Conservation (phyloP, 1,284 basidiomycete genomes). For the Thelephora terrestris region DNA sequence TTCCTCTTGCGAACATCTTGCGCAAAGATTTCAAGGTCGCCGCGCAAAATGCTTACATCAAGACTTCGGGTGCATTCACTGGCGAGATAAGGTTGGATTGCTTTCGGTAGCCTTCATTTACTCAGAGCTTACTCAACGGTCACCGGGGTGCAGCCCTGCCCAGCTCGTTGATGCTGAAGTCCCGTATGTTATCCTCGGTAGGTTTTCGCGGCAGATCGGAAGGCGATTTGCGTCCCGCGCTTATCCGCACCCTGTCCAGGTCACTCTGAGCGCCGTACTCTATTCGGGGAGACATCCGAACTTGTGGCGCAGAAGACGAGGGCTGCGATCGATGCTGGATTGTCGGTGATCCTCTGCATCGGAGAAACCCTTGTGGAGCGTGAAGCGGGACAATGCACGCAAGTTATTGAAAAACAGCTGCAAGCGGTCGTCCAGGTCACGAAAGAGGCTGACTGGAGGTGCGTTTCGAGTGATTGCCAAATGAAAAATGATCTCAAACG, state of each 20-base stretch:
- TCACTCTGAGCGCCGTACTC: slow-evolving; percentile 91
- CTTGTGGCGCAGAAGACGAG: slow-evolving; percentile 83
- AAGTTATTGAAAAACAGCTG: slow-evolving; percentile 80
- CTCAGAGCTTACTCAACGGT: slow-evolving; percentile 1
- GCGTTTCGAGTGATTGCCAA: background rate
- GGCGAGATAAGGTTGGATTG: slow-evolving; percentile 76
- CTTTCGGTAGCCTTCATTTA: slow-evolving; percentile 3
- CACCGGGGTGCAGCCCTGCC: slow-evolving; percentile 38
- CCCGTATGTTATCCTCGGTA: slow-evolving; percentile 90
- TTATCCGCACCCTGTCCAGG: slow-evolving; percentile 31
- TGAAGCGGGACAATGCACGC: slow-evolving; percentile 69
- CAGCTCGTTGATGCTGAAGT: slow-evolving; percentile 83
- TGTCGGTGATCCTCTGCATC: slow-evolving; percentile 92
- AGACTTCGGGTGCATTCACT: slow-evolving; percentile 86
- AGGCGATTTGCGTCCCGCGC: background rate
- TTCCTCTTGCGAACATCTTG: slow-evolving; percentile 52
- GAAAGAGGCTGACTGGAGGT: slow-evolving; percentile 75
- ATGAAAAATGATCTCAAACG: background rate
- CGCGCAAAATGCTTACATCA: slow-evolving; percentile 90
- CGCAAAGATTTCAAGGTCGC: slow-evolving; percentile 64
- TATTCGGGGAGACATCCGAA: slow-evolving; percentile 86
- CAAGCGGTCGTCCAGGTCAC: slow-evolving; percentile 64
- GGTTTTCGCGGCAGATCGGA: slow-evolving; percentile 8
- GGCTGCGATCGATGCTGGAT: slow-evolving; percentile 62
- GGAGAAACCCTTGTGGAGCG: slow-evolving; percentile 92